These are phyloP conservation scores for Yarrowia porcina DNA, from an alignment of 805 yeast species.

Conservation along the genomic window DNA sequence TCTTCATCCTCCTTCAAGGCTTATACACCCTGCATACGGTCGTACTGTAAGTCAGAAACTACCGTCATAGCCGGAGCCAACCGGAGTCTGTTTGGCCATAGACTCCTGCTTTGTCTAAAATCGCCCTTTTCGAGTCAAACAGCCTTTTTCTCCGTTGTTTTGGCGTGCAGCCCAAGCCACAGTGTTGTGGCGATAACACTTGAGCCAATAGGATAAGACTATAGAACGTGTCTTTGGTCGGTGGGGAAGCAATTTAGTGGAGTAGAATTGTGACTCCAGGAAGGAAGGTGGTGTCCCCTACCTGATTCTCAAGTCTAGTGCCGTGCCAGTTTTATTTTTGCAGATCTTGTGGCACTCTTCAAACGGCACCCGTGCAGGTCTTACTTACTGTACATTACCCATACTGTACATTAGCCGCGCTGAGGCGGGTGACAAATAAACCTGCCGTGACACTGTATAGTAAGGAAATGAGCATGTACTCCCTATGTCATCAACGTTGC, in stretches of 20 bases:
- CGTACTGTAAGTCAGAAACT: constrained; percentile 1
- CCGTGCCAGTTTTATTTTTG: background rate
- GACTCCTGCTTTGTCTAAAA: background rate
- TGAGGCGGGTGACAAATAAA: too few species aligned
- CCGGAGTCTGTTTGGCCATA: background rate
- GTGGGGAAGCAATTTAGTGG: background rate
- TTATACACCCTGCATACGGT: constrained; percentile 19
- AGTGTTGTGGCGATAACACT: constrained; percentile 13
- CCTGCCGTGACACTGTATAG: too few species aligned
- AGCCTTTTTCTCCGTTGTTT: background rate
- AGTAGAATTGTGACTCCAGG: background rate
- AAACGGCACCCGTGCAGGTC: too few species aligned
- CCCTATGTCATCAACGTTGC: too few species aligned
- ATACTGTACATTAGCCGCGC: background rate
- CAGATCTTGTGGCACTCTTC: background rate
- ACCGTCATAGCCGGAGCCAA: background rate
- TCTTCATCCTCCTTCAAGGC: too few species aligned
- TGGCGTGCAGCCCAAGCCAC: background rate
- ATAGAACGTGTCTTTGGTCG: background rate
- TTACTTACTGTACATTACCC: too few species aligned
- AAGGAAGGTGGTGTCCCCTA: too few species aligned
- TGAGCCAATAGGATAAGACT: background rate
- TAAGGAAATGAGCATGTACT: too few species aligned
- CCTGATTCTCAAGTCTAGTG: background rate
- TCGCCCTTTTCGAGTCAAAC: background rate